Conservation (phyloP, 2,329 filamentous ascomycete species). For the Fusarium sp. region DNA sequence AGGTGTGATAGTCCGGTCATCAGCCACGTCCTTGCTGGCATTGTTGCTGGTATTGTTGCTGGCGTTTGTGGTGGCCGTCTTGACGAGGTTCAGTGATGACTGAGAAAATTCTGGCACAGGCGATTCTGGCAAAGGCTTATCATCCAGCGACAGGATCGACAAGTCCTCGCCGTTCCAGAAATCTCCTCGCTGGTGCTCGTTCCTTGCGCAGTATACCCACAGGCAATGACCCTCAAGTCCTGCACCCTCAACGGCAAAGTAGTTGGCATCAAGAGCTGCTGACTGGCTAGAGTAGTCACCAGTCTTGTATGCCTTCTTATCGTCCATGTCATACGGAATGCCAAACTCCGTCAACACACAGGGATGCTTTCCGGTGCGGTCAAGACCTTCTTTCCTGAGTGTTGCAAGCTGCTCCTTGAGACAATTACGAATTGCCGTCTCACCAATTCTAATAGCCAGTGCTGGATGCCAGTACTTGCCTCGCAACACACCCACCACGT, state of each 20-base stretch:
- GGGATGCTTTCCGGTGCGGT: slow-evolving; percentile 87
- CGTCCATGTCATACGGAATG: slow-evolving; percentile 98
- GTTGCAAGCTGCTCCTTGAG: slow-evolving; percentile 85
- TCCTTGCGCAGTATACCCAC: slow-evolving; percentile 86
- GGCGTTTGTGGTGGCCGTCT: slow-evolving; percentile 28
- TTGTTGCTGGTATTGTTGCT: slow-evolving; percentile 13
- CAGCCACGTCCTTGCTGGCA: slow-evolving; percentile 53
- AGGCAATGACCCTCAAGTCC: slow-evolving; percentile 84
- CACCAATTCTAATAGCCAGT: slow-evolving; percentile 91
- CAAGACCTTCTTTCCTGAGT: slow-evolving; percentile 84
- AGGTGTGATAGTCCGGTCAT: slow-evolving; percentile 71
- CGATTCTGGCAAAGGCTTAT: slow-evolving; percentile 67
- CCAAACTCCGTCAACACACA: slow-evolving; percentile 94
- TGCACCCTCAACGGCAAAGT: slow-evolving; percentile 88
- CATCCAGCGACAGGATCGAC: slow-evolving; percentile 86
- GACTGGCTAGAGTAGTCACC: slow-evolving; percentile 94
- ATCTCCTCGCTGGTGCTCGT: slow-evolving; percentile 88
- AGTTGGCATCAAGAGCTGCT: slow-evolving; percentile 93
- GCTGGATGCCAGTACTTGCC: slow-evolving; percentile 88
- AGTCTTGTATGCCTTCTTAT: slow-evolving; percentile 92
- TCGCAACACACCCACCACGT: slow-evolving; percentile 89
- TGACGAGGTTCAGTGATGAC: slow-evolving; percentile 55
- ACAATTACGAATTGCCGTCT: slow-evolving; percentile 92
- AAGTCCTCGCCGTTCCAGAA: slow-evolving; percentile 98
- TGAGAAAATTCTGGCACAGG: slow-evolving; percentile 56